phyloP scores from a whole-genome alignment of 73 alveolate species.

The Halteria grandinella region DNA sequence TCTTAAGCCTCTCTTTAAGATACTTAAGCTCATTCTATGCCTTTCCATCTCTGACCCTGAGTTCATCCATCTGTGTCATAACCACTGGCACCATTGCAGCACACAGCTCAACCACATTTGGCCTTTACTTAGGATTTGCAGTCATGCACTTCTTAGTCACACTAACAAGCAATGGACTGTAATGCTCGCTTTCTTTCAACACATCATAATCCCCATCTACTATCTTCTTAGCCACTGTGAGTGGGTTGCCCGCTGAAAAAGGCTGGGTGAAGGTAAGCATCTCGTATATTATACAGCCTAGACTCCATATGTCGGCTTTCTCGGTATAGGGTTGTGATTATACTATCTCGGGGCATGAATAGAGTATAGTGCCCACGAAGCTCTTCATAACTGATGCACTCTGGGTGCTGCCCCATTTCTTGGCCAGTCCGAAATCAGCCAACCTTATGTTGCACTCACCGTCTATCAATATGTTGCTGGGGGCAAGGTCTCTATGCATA shows the following conservation, averaged over 20 bases:
- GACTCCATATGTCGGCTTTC: conserved; percentile 78
- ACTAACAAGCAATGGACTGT: conserved; percentile 48
- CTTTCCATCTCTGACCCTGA: conserved; percentile 41
- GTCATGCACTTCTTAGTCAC: conserved; percentile 71
- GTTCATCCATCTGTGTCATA: conserved; percentile 62
- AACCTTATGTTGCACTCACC: conserved; percentile 83
- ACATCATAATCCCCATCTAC: conserved; percentile 76
- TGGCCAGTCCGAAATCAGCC: conserved; percentile 98
- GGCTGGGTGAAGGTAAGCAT: conserved; percentile 70
- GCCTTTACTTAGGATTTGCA: conserved; percentile 66
- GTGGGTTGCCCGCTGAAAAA: conserved; percentile 77
- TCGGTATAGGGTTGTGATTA: conserved; percentile 74
- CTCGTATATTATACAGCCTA: conserved; percentile 73
- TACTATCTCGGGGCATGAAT: conserved; percentile 89
- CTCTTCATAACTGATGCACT: conserved; percentile 70
- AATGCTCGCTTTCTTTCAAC: conserved; percentile 39
- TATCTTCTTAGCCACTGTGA: conserved; percentile 73
- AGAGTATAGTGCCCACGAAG: conserved; percentile 88
- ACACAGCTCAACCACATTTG: conserved; percentile 54
- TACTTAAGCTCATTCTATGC: conserved; percentile 23
- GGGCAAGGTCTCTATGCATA: conserved; percentile 95
- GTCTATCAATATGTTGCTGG: conserved; percentile 89
- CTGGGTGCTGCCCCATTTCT: conserved; percentile 78
- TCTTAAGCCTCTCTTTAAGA: conserved; percentile 1
- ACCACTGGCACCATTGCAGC: conserved; percentile 57